phyloP scores from a whole-genome alignment of 2,329 filamentous ascomycete species.

The Ophiocordyceps camponoti-saundersi region DNA sequence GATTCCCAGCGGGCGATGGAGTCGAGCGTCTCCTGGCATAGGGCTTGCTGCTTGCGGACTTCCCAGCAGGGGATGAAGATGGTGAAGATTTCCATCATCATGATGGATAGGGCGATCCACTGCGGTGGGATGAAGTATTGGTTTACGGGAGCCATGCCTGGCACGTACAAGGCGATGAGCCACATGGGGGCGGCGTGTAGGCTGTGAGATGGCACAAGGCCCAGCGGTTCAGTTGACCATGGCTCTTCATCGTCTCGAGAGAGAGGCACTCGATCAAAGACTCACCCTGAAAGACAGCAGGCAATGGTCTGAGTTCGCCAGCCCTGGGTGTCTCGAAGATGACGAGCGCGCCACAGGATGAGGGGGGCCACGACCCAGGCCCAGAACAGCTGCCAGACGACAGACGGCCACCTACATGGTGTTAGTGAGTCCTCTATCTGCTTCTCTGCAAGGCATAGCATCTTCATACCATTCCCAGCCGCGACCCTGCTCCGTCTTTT shows the following conservation, averaged over 20 bases:
- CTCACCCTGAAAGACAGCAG: constrained; percentile 28
- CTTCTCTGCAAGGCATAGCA: background rate
- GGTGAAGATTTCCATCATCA: constrained; percentile 45
- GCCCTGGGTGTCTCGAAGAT: constrained; percentile 46
- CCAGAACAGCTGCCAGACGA: constrained; percentile 47
- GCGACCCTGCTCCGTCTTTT: constrained; percentile 23
- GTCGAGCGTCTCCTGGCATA: constrained; percentile 29
- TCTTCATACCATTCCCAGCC: constrained; percentile 45
- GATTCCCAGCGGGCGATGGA: constrained; percentile 30
- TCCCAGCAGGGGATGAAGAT: constrained; percentile 47
- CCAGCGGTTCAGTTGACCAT: too few relatives aligned
- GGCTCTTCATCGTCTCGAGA: background rate
- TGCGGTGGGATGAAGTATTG: constrained; percentile 39
- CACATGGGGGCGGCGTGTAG: constrained; percentile 51
- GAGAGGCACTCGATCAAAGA: constrained; percentile 1
- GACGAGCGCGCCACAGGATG: constrained; percentile 42
- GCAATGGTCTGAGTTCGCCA: constrained; percentile 47
- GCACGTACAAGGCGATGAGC: constrained; percentile 40
- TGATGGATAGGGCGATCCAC: constrained; percentile 44
- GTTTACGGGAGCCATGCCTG: constrained; percentile 34
- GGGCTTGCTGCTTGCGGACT: constrained; percentile 26
- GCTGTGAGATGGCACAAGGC: constrained; percentile 13
- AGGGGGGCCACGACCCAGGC: constrained; percentile 43
- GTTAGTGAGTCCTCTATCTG: background rate
- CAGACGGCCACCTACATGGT: background rate